Evolutionary conservation across 1,284 basidiomycete species (phyloP), one percentile per base, ranked within the genome.

Genomic region (Amylostereum areolatum): DNA sequence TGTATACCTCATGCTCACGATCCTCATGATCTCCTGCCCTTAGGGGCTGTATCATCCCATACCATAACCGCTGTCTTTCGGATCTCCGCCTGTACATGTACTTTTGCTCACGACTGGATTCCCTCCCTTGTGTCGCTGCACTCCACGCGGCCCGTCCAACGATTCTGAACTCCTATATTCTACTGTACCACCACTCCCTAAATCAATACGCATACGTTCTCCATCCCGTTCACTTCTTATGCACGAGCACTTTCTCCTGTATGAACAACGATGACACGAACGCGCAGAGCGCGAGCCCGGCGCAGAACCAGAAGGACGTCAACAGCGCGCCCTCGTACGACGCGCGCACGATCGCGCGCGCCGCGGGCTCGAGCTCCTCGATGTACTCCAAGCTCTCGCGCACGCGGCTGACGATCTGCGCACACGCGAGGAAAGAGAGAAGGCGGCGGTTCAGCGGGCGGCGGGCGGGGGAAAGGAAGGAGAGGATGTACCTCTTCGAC

Each of bases 351-450:
- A 72, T 68, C 4, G 50, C 59, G 28, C 67, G 69, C 3, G 71
- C 73, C 1, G 44, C 52, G 1, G 74, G 69, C 52, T 76, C 72
- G 7, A 82, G 68, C 52, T 72, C 59, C 41, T 77, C 67, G 11
- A 83, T 61, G 56, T 80, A 79, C 12, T 60, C 67, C 28, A 83
- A 67, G 0, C 78, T 81, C 53, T 79, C 76, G 37, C 78, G 71
- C 25, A 81, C 80, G 35, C 69, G 73, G 32, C 60, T 64, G 44
- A 80, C 67, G 50, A 82, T 78, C 80, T 82, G 50, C 24, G 37
- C 7, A 47, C 43, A 45, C n/a, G 11, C 36, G 32, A 31, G 33
- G 18, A 1, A 18, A 18, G 18, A 18, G 18, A 18, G 1, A 18
- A 18, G 18, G 18, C 18, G 18, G 18, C 18, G 18, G 18, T 18